Conservation (phyloP, 208 protist genomes). For the Acanthamoeba culbertsoni region DNA sequence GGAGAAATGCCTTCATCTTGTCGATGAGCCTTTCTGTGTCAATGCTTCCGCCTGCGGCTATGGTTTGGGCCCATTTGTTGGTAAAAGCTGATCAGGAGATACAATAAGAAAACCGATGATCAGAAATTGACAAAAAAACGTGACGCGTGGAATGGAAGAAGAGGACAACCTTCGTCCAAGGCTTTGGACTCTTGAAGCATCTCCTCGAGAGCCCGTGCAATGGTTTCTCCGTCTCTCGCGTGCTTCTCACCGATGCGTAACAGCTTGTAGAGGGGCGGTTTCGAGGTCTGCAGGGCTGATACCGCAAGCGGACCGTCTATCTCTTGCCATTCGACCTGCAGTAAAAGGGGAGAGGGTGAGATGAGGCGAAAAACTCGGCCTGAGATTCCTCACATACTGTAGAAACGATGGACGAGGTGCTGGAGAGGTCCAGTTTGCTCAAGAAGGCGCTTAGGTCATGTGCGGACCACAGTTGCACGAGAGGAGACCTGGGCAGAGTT, state of each 20-base stretch:
- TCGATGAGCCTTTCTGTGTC: background rate
- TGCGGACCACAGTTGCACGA: background rate
- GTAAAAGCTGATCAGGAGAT: background rate
- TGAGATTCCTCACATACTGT: background rate
- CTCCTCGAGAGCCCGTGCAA: background rate
- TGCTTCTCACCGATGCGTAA: background rate
- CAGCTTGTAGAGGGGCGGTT: background rate
- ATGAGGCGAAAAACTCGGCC: no score
- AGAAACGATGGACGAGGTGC: background rate
- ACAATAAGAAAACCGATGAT: background rate
- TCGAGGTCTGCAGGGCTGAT: background rate
- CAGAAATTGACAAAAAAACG: background rate
- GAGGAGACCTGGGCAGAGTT: background rate
- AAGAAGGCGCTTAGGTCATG: background rate
- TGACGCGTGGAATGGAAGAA: background rate
- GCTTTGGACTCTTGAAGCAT: background rate
- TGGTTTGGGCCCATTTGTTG: background rate
- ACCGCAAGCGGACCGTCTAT: background rate
- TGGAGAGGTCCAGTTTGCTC: background rate
- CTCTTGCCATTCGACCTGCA: background rate
- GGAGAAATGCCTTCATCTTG: background rate
- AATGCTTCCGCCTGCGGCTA: background rate
- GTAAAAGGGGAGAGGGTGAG: background rate
- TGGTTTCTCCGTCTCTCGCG: background rate
- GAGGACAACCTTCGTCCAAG: background rate